Base-by-base conservation (phyloP, 1,139 yeast species). In the Magnusiomyces suaveolens region DNA sequence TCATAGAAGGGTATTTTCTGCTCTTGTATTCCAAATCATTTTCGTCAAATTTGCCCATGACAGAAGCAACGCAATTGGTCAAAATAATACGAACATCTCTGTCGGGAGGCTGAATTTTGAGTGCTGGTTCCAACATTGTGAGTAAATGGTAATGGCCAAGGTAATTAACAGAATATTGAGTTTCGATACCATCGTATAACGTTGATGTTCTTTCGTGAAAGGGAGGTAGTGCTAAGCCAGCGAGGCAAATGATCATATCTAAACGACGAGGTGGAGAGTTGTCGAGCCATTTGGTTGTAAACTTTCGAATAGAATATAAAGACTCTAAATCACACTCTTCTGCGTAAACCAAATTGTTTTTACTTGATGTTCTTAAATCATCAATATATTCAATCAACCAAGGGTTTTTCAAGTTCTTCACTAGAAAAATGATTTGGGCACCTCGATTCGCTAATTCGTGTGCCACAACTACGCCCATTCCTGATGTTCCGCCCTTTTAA, bases 271-370 rank as follows among this genome's bases (percentile, higher is more conserved):
- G 95, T 1, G 97, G 96, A 44, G 82, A 75, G 66, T 87, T 89
- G 68, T 92, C 96, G 57, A 92, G 75, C 97, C 97, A 92, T 60
- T 77, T 82, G 1, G 98, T 90, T 33, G 96, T 97, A 73, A 92
- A 92, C 66, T 83, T 82, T 61, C 98, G 76, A n/a, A 92, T 77
- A 4, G 90, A 82, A 66, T 83, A 75, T 58, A 92, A 73, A 54
- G 87, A 83, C 26, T 81, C 75, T 57, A 92, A 74, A 67, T 94
- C 95, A 68, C 96, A 88, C 61, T 83, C 80, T 65, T 92, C 98
- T 14, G 94, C 94, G 67, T 87, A 90, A 43, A 92, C 80, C 75
- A 90, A 68, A 55, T 78, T 77, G 69, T 90, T 92, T 51, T 76
- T 75, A 32, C 92, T 83, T 32, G 69, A 71, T 21, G 80, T 84